These are phyloP conservation scores for Penicillium steckii DNA, from an alignment of 495 filamentous ascomycete species.

Conservation along the genomic window DNA sequence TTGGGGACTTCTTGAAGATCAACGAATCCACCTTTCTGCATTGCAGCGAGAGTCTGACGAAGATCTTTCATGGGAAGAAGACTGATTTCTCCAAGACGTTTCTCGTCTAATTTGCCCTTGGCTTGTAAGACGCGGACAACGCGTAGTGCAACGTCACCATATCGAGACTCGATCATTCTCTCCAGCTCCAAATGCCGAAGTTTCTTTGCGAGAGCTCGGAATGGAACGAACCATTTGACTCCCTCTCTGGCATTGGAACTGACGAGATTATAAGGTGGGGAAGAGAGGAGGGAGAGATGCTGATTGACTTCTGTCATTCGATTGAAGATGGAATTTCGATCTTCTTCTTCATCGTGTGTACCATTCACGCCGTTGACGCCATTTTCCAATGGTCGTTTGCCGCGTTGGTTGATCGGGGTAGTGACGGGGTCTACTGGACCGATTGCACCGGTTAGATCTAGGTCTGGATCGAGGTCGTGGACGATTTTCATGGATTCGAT, in stretches of 20 bases:
- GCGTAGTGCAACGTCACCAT: constrained; percentile 72
- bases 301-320: constrained; percentile 59
- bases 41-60: constrained; percentile 72
- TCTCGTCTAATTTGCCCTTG: constrained; percentile 91
- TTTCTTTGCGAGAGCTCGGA: constrained; percentile 61
- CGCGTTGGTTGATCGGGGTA: constrained; percentile 22
- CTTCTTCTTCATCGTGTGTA: constrained; percentile 15
- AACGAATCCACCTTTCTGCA: constrained; percentile 80
- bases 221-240: constrained; percentile 78
- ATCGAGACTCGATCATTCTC: constrained; percentile 68
- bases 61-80: constrained; percentile 78
- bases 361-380: constrained; percentile 36
- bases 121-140: constrained; percentile 77
- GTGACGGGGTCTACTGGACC: constrained; percentile 30
- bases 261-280: constrained; percentile 66
- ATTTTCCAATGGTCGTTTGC: constrained; percentile 40
- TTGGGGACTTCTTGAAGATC: constrained; percentile 91
- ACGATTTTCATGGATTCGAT: constrained; percentile 36
- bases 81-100: constrained; percentile 68
- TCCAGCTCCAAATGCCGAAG: constrained; percentile 76
- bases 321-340: constrained; percentile 36
- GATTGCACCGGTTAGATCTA: constrained; percentile 41
- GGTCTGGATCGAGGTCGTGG: constrained; percentile 38
- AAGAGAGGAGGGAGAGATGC: constrained; percentile 73
- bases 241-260: constrained; percentile 48